A percentile compares a stretch with the other conserved stretches of the same genome.
Evolutionary conservation across 2,329 filamentous ascomycete species (phyloP).

Genomic region (Pseudogymnoascus sp.): DNA sequence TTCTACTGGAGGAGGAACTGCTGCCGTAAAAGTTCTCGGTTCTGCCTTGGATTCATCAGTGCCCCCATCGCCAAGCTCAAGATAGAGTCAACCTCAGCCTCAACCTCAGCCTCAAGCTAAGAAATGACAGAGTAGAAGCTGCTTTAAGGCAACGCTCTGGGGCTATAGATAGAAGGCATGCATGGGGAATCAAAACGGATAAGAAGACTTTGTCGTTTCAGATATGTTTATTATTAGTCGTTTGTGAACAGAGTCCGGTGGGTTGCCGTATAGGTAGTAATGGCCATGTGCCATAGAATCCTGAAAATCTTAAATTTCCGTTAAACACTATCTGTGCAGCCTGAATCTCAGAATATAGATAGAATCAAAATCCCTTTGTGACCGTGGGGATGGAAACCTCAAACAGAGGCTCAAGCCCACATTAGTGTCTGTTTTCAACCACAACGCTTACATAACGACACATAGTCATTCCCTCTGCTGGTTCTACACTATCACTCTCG

Average conservation of each 20-base stretch:
- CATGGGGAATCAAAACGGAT: conserved; percentile 24
- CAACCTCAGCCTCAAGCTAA: conserved; percentile 2
- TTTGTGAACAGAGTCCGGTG: neutral
- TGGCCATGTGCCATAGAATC: neutral
- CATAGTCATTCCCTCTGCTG: neutral
- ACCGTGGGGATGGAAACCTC: neutral
- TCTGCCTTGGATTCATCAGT: neutral
- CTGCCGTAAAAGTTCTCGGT: neutral
- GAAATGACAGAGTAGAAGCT: conserved; percentile 19
- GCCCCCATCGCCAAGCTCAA: neutral
- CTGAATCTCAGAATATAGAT: neutral
- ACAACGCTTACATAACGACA: neutral
- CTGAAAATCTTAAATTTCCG: neutral
- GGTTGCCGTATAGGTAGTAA: neutral
- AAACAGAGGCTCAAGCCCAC: neutral
- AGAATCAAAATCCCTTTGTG: neutral
- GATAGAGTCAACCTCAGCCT: neutral
- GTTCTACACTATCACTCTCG: too few species aligned
- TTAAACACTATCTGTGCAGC: neutral
- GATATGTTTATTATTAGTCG: conserved; percentile 16
- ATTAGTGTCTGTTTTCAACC: neutral
- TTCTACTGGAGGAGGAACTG: neutral
- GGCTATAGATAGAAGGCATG: conserved; percentile 24
- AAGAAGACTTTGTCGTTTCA: conserved; percentile 26
- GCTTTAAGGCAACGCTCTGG: conserved; percentile 19